Conservation (phyloP, 768 basidiomycete species). For the Lactarius sanguifluus region DNA sequence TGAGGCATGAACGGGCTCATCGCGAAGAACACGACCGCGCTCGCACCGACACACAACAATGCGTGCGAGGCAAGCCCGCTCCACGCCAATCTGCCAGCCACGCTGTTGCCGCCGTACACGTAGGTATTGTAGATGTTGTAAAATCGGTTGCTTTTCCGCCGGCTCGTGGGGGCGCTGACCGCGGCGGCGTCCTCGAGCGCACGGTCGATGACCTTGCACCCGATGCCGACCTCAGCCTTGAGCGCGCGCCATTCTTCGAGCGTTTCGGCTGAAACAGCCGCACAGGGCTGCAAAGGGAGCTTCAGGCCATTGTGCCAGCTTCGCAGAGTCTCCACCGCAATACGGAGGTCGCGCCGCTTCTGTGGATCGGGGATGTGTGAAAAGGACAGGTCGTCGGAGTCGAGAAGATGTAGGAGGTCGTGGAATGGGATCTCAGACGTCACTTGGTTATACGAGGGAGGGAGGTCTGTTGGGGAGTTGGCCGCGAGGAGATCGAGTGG, state of each 20-base stretch:
- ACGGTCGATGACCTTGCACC: constrained; percentile 75
- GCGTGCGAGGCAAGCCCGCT: constrained; percentile 25
- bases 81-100: constrained; percentile 22
- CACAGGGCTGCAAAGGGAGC: constrained; percentile 44
- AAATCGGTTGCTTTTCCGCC: constrained; percentile 51
- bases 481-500: constrained; percentile 16
- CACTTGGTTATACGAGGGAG: constrained; percentile 71
- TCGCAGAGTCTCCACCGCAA: constrained; percentile 58
- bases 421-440: constrained; percentile 37
- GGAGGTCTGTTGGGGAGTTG: constrained; percentile 50
- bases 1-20: constrained; percentile 59
- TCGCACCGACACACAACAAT: constrained; percentile 56
- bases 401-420: constrained; percentile 30
- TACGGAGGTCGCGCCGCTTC: constrained; percentile 42
- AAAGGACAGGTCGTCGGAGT: constrained; percentile 26
- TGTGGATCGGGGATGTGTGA: constrained; percentile 25
- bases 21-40: constrained; percentile 59
- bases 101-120: constrained; percentile 48
- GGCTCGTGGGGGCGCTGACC: constrained; percentile 18
- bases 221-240: constrained; percentile 76
- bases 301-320: constrained; percentile 68
- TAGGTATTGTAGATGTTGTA: constrained; percentile 88
- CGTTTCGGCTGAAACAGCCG: constrained; percentile 61
- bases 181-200: constrained; percentile 44
- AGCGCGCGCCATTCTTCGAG: constrained; percentile 76